A percentile compares a stretch with the other conserved stretches of the same genome.
Evolutionary conservation across 148 eudicot species (phyloP).

Genomic region (Silene conica): DNA sequence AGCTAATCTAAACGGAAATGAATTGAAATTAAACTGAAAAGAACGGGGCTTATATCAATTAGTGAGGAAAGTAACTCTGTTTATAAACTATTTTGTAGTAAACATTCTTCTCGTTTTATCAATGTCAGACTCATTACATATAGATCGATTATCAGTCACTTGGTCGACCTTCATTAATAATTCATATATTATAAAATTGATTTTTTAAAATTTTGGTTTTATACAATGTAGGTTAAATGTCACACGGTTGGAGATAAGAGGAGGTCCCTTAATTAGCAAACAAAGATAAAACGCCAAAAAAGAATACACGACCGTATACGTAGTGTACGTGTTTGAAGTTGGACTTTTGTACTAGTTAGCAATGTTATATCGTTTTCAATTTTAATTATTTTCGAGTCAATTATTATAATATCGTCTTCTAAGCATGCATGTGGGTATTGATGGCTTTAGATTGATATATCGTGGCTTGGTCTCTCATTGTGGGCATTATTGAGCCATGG

Average conservation of each 20-base stretch:
- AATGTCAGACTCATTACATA: too few species aligned
- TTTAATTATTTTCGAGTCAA: too few species aligned
- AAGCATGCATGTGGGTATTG: slow-evolving; percentile 23
- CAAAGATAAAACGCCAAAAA: slow-evolving; percentile 1
- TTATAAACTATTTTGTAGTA: too few species aligned
- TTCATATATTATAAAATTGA: not conserved
- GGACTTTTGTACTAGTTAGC: not conserved
- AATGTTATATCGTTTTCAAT: not conserved
- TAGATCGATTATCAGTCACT: not conserved
- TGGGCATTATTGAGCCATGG: too few species aligned
- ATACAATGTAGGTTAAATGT: not conserved
- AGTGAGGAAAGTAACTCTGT: too few species aligned
- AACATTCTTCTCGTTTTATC: too few species aligned
- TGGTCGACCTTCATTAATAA: not conserved
- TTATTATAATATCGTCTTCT: not conserved
- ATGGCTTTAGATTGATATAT: slow-evolving; percentile 13
- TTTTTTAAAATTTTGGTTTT: not conserved
- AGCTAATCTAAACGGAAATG: too few species aligned
- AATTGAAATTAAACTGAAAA: too few species aligned
- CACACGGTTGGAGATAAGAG: slow-evolving; percentile 22
- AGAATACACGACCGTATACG: not conserved
- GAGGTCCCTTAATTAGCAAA: not conserved
- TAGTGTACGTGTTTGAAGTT: not conserved
- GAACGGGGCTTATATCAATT: too few species aligned
- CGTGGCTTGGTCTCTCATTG: not conserved